Conservation (phyloP, 2,329 filamentous ascomycete species). For the Colletotrichum agaves region DNA sequence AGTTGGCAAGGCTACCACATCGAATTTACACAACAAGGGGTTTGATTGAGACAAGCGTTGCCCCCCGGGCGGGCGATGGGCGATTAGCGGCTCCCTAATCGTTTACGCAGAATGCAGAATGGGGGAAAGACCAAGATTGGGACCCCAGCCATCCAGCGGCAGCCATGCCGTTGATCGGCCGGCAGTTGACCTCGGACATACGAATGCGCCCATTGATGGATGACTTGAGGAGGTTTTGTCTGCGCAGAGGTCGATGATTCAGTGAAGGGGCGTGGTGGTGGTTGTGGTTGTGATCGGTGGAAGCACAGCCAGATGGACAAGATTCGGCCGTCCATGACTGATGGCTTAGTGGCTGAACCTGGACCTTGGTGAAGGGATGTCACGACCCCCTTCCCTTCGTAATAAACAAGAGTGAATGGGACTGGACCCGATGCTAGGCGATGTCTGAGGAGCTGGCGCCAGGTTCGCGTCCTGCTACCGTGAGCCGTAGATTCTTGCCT, state of each 20-base stretch:
- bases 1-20: neutral
- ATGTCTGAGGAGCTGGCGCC: neutral
- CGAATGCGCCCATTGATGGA: no score
- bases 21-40: neutral
- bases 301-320: no score
- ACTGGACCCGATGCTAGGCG: no score
- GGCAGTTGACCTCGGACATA: constrained; percentile 24
- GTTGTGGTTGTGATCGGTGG: no score
- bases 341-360: neutral
- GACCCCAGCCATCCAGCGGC: constrained; percentile 2
- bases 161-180: constrained; percentile 21
- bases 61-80: neutral
- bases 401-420: neutral
- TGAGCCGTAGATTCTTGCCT: no score
- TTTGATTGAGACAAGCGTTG: constrained; percentile 10
- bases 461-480: neutral
- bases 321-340: neutral
- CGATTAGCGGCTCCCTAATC: constrained; percentile 21
- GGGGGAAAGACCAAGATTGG: neutral
- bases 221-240: neutral
- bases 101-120: constrained; percentile 13
- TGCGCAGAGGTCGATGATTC: constrained; percentile 1
- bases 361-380: no score
- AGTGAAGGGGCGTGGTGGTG: neutral
- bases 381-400: no score